These are phyloP conservation scores for Colletotrichum horii DNA, from an alignment of 2,329 filamentous ascomycete genomes.

Conservation along the genomic window DNA sequence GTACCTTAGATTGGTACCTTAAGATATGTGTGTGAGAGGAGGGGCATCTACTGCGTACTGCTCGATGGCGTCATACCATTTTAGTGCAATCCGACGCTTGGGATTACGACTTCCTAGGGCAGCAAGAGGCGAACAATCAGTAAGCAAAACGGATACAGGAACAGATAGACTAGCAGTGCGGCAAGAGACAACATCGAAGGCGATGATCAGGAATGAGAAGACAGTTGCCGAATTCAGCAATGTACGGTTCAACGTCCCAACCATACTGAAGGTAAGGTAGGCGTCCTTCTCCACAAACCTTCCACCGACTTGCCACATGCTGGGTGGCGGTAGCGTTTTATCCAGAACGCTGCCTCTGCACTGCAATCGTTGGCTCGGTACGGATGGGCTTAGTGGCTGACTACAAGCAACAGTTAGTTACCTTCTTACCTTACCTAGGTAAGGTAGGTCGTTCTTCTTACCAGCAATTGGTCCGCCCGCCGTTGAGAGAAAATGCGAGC, in stretches of 20 bases:
- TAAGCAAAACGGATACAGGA: neutral
- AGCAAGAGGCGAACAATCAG: neutral
- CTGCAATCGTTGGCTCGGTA: neutral
- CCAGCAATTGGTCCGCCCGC: neutral
- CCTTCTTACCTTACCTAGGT: too few species aligned
- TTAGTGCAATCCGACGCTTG: neutral
- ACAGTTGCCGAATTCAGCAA: neutral
- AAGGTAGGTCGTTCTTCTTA: neutral
- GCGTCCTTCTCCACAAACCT: neutral
- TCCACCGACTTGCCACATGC: neutral
- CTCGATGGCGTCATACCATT: slow-evolving; percentile 8
- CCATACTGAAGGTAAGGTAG: too few species aligned
- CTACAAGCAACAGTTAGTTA: neutral
- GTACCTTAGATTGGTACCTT: too few species aligned
- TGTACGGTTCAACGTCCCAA: neutral
- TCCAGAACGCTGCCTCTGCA: neutral
- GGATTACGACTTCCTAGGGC: neutral
- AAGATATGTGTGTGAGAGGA: neutral
- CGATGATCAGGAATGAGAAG: neutral
- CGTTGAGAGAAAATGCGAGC: neutral
- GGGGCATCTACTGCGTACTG: neutral
- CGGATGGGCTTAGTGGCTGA: neutral
- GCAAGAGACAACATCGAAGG: neutral
- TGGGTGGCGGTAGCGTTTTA: neutral
- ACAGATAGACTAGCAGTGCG: neutral